Evolutionary conservation across 345 rosid genomes (phyloP).

Genomic region (Sisymbrium altissimum): DNA sequence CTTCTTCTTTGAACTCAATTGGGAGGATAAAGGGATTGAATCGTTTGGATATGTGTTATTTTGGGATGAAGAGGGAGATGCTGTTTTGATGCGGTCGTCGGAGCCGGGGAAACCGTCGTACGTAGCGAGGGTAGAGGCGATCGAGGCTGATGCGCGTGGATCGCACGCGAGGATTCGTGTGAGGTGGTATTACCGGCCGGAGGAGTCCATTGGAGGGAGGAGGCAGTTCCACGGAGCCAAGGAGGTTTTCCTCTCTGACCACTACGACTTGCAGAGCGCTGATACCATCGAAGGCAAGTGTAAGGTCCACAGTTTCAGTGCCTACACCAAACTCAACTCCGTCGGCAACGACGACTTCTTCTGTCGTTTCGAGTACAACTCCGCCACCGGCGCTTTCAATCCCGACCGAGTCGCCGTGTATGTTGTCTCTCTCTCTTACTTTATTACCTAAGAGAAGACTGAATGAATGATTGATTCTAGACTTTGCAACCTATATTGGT

Average conservation of each 20-base stretch:
- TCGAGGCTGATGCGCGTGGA: constrained; percentile 82
- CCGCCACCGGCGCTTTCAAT: constrained; percentile 74
- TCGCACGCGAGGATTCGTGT: constrained; percentile 68
- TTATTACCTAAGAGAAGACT: neutral
- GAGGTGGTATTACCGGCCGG: constrained; percentile 97
- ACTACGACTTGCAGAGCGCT: constrained; percentile 77
- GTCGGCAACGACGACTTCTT: constrained; percentile 95
- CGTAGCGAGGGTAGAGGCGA: constrained; percentile 87
- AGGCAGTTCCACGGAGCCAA: constrained; percentile 94
- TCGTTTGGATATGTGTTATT: neutral
- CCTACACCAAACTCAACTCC: constrained; percentile 87
- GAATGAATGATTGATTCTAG: neutral
- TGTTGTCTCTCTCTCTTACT: constrained; percentile 10
- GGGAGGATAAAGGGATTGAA: neutral
- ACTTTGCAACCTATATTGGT: too few species aligned
- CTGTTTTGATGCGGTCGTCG: constrained; percentile 90
- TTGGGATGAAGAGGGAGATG: constrained; percentile 61
- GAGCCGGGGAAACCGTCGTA: constrained; percentile 79
- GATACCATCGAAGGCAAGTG: constrained; percentile 95
- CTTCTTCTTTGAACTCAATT: too few species aligned
- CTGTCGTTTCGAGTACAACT: constrained; percentile 95
- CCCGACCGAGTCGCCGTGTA: constrained; percentile 99
- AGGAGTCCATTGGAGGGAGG: constrained; percentile 95
- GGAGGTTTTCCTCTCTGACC: constrained; percentile 93
- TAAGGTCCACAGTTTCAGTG: constrained; percentile 78